Base-by-base conservation (phyloP, 768 basidiomycete species). In the Dacryopinax primogenitus region DNA sequence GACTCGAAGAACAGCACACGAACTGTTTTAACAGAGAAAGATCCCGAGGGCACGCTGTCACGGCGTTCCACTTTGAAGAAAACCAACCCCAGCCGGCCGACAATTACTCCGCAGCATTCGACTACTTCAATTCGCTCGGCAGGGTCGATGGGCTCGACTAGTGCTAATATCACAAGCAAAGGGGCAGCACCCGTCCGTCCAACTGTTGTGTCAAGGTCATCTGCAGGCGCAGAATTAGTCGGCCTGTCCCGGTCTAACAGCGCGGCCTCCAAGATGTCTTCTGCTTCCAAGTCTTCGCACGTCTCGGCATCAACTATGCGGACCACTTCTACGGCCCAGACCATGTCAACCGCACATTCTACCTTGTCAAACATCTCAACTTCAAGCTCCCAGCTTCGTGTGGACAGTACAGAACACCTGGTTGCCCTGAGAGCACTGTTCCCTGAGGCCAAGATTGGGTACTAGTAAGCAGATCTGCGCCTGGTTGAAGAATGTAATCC, bases 351-450 rank as follows among this genome's bases (percentile, higher is more conserved):
- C 4, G 51, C 30, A 3, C 51, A 58, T 21, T 58, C 51, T 6
- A 58, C 51, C 4, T 18, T 58, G 4, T 58, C 51, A 26, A 58
- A 58, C 21, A 58, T 58, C 26, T 58, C 51, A 3, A 58, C 51
- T 28, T 58, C 51, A 23, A 58, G 51, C 51, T 58, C 51, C 18
- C 51, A 58, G 18, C 51, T 58, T 30, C 51, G 51, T 3, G 51
- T 58, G 26, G 51, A 58, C 18, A 58, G 51, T 30, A 58, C 51
- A 18, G 51, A 58, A 30, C 51, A 18, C 21, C 51, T 58, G 11
- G 18, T 9, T 30, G 51, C 51, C 26, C 18, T 58, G 30, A 11
- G 51, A 32, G 51, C 51, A 11, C 32, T 58, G 30, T 58, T 58
- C 26, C 26, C 51, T 9, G 51, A 58, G 21, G 51, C 51, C 9